A percentile compares a stretch with the other conserved stretches of the same genome.
phyloP scores from a whole-genome alignment of 2,329 filamentous ascomycete species.

The Parastagonospora avenae region DNA sequence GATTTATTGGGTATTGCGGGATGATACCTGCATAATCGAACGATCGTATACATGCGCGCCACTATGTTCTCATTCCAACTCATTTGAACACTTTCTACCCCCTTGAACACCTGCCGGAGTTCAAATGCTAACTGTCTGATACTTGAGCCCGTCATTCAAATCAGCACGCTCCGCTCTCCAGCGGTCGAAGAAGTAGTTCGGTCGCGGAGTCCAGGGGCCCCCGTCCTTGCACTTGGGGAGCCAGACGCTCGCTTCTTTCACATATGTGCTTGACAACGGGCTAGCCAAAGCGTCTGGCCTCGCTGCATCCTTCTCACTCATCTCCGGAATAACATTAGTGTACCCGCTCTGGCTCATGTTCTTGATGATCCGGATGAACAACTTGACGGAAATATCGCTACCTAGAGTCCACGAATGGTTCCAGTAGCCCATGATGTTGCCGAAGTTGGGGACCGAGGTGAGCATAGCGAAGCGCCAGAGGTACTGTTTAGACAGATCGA shows the following conservation, averaged over 20 bases:
- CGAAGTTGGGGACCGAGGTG: slow-evolving; percentile 65
- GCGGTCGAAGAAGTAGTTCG: slow-evolving; percentile 52
- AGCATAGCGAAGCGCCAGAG: slow-evolving; percentile 68
- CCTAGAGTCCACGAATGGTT: slow-evolving; percentile 68
- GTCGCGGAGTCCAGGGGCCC: slow-evolving; percentile 52
- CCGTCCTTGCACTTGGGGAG: slow-evolving; percentile 56
- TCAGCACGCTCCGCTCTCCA: slow-evolving; percentile 51
- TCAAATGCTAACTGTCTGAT: slow-evolving; percentile 29
- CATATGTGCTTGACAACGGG: slow-evolving; percentile 58
- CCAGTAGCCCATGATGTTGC: slow-evolving; percentile 65
- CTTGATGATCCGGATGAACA: slow-evolving; percentile 58
- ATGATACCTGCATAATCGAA: background rate
- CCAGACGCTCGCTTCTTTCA: slow-evolving; percentile 47
- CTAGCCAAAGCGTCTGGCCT: slow-evolving; percentile 48
- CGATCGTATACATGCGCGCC: background rate
- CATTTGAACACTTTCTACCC: background rate
- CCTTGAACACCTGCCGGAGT: background rate
- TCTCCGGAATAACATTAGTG: slow-evolving; percentile 52
- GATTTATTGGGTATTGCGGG: background rate
- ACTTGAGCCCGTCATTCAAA: slow-evolving; percentile 49
- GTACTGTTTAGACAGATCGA: slow-evolving; percentile 58
- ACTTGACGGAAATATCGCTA: slow-evolving; percentile 58
- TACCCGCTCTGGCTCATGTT: slow-evolving; percentile 54
- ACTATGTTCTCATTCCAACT: background rate
- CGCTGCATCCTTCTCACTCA: slow-evolving; percentile 47